Evolutionary conservation across 1,284 basidiomycete genomes (phyloP).

Genomic region (Puccinia hordei): DNA sequence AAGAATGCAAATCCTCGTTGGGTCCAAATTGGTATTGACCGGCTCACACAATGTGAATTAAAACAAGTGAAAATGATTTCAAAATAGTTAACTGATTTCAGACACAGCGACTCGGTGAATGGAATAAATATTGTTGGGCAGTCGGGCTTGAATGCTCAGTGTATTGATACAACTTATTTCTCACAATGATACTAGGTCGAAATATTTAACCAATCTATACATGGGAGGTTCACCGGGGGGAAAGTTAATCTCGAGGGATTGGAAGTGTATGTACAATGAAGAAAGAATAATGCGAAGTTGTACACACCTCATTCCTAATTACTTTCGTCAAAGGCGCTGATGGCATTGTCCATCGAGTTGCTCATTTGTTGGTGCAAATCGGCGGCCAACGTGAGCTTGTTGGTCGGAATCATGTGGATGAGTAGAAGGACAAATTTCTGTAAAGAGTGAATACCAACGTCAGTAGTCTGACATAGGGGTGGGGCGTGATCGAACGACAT

Average conservation of each 20-base stretch:
- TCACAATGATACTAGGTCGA: neutral
- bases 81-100: no score
- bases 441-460: neutral
- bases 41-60: no score
- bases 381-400: neutral
- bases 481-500: no score
- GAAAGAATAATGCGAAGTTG: neutral
- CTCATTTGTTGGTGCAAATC: slow-evolving; percentile 1
- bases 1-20: no score
- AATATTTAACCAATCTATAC: neutral
- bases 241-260: neutral
- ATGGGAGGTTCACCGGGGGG: neutral
- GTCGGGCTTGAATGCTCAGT: neutral
- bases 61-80: no score
- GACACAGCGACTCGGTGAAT: no score
- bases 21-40: no score
- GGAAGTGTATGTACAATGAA: neutral
- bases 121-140: neutral
- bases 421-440: slow-evolving; percentile 27
- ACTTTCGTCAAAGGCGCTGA: slow-evolving; percentile 7
- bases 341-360: slow-evolving; percentile 23
- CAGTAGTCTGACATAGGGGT: neutral
- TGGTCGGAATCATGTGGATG: slow-evolving; percentile 34
- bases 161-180: neutral
- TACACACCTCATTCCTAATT: neutral